phyloP scores from a whole-genome alignment of 2,329 filamentous ascomycete species.

The Claviceps cyperi region DNA sequence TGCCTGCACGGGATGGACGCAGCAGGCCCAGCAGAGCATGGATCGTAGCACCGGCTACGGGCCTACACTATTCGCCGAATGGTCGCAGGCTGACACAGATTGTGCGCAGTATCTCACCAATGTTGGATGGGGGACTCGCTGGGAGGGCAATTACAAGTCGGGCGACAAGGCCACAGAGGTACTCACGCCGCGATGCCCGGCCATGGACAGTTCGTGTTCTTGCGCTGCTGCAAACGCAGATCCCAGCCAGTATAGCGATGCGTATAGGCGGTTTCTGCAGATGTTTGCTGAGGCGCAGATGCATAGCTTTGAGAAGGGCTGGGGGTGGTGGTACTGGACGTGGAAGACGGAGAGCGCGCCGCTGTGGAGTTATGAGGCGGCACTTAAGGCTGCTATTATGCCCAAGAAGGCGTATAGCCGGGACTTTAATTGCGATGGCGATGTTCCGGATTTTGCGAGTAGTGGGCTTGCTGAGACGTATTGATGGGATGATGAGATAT shows the following conservation, averaged over 20 bases:
- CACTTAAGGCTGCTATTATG: conserved; percentile 63
- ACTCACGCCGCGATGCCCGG: conserved; percentile 60
- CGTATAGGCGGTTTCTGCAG: conserved; percentile 73
- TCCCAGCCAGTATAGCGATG: conserved; percentile 47
- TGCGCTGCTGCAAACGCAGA: conserved; percentile 67
- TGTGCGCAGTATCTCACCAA: conserved; percentile 81
- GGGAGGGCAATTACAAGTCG: conserved; percentile 73
- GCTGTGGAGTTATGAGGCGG: conserved; percentile 87
- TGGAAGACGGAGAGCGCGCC: conserved; percentile 78
- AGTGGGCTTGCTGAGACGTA: conserved; percentile 36
- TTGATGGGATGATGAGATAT: conserved; percentile 5
- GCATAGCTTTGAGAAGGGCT: conserved; percentile 79
- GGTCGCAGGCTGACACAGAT: conserved; percentile 95
- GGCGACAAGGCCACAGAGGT: conserved; percentile 48
- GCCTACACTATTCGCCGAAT: conserved; percentile 89
- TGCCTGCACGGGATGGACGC: conserved; percentile 75
- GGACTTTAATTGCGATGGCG: conserved; percentile 50
- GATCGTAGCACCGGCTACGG: conserved; percentile 70
- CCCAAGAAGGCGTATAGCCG: conserved; percentile 59
- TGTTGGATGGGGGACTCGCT: conserved; percentile 74
- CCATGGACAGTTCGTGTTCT: conserved; percentile 47
- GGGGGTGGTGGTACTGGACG: conserved; percentile 99
- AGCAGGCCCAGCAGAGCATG: conserved; percentile 60
- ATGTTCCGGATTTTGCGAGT: conserved; percentile 37
- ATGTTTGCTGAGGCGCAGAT: conserved; percentile 96